Conservation (phyloP, 1,139 yeast genomes). For the Saccharomyces hybrid region DNA sequence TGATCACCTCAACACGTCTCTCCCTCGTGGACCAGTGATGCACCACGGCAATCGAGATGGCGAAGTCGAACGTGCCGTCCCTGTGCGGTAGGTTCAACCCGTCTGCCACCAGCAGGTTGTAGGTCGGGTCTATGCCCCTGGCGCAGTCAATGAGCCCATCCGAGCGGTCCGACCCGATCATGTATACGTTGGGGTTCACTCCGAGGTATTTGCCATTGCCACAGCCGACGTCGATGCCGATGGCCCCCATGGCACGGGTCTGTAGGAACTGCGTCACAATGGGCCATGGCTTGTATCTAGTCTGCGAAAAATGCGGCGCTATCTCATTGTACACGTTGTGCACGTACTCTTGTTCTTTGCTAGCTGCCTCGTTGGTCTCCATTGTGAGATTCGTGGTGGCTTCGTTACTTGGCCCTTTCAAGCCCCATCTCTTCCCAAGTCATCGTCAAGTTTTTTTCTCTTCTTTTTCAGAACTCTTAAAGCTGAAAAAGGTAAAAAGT, state of each 20-base stretch:
- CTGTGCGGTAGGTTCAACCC: slow-evolving; percentile 67
- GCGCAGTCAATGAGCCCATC: slow-evolving; percentile 74
- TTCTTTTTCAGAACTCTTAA: slow-evolving; percentile 3
- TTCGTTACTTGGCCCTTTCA: slow-evolving; percentile 5
- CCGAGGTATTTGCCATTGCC: slow-evolving; percentile 90
- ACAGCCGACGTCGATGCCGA: slow-evolving; percentile 80
- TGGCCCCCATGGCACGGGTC: slow-evolving; percentile 36
- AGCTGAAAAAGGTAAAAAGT: not conserved
- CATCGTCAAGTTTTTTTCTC: slow-evolving; percentile 3
- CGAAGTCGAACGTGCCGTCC: slow-evolving; percentile 64
- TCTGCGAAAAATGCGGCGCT: slow-evolving; percentile 85
- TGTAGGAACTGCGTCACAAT: slow-evolving; percentile 67
- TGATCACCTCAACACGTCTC: slow-evolving; percentile 68
- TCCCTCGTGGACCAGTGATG: slow-evolving; percentile 88
- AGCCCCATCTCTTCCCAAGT: slow-evolving; percentile 11
- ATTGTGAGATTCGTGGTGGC: not conserved
- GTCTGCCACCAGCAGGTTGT: slow-evolving; percentile 63
- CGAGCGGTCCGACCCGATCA: slow-evolving; percentile 80
- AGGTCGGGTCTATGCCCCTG: slow-evolving; percentile 35
- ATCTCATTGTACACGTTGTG: slow-evolving; percentile 88
- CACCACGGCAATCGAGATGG: slow-evolving; percentile 89
- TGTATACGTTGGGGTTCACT: slow-evolving; percentile 56
- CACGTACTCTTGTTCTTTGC: slow-evolving; percentile 69
- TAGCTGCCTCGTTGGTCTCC: slow-evolving; percentile 34
- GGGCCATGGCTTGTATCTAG: slow-evolving; percentile 97